Evolutionary conservation across 2,329 filamentous ascomycete genomes (phyloP), one percentile per base, ranked within the genome.

Genomic region (Hymenoscyphus scutula): DNA sequence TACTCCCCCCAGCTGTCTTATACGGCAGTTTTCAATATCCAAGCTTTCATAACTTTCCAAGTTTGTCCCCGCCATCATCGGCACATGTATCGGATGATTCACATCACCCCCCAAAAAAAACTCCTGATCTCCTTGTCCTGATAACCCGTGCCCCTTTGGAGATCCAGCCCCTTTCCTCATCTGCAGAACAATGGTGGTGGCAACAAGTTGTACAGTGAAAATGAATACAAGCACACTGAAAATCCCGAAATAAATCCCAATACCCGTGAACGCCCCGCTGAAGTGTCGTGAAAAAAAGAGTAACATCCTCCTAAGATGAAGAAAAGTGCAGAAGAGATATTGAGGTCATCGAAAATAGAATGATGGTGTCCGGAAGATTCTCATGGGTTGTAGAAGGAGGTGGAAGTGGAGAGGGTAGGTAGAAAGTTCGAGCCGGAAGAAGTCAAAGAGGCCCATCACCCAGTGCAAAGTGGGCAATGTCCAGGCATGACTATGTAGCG

Each of bases 401-500:
- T 34, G 32, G 15, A 11, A 34, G 32, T 54, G 25, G 25, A 27
- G 23, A 15, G 25, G 13, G 17, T 19, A 29, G 25, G 30, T 38
- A 23, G 55, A 23, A 41, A n/a, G 56, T 32, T 13, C 6, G 41
- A 58, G 56, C n/a, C 34, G n/a, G 30, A 27, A 45, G 23, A 23
- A 23, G n/a, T 48, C n/a, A 34, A 30, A 23, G 55, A 53, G 19
- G 15, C 19, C 48, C 3, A 45, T 67, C 58, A 71, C 32, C 58
- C 56, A 53, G 58, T 57, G 61, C 84, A 87, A 34, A 86, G 75
- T 29, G 81, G 80, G 67, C 84, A 90, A 71, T 82, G 82, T 61
- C 87, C 88, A 11, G 86, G 84, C 30, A 89, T 77, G 53, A 91
- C 83, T 69, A 92, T 91, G 70, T 89, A 91, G 67, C 89, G 82